Evolutionary conservation across 2,329 filamentous ascomycete genomes (phyloP).

Genomic region (Pyricularia sp.): DNA sequence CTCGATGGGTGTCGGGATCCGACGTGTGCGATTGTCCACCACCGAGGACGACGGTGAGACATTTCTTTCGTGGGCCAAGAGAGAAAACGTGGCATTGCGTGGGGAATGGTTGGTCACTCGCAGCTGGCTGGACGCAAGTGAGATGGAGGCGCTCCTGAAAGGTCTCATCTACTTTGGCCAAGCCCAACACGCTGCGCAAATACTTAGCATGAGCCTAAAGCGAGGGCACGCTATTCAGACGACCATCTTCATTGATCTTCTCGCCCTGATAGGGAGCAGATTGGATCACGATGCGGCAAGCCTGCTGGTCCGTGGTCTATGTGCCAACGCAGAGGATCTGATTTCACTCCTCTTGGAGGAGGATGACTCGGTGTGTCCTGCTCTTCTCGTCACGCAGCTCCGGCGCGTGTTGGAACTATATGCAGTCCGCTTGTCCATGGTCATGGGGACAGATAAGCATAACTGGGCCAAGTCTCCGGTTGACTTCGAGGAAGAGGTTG

Average conservation of each 20-base stretch:
- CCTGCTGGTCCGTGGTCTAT: constrained; percentile 19
- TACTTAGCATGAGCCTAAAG: constrained; percentile 26
- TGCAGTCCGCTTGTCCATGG: background rate
- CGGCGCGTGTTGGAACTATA: constrained; percentile 6
- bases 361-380: constrained; percentile 5
- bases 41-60: background rate
- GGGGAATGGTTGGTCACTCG: constrained; percentile 27
- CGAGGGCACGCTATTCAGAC: constrained; percentile 23
- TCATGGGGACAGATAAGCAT: background rate
- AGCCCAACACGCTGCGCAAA: constrained; percentile 27
- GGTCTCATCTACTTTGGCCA: constrained; percentile 35
- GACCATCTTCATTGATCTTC: constrained; percentile 24
- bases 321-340: constrained; percentile 11
- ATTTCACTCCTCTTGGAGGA: constrained; percentile 6
- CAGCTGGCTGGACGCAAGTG: constrained; percentile 20
- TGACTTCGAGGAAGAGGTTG: background rate
- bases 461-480: background rate
- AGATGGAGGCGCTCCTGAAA: constrained; percentile 32
- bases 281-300: constrained; percentile 23
- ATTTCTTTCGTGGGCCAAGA: constrained; percentile 17
- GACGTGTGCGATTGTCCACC: constrained; percentile 6
- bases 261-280: constrained; percentile 27
- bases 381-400: constrained; percentile 4
- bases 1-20: constrained; percentile 23
- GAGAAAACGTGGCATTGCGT: constrained; percentile 10